Conservation (phyloP, 2,329 filamentous ascomycete genomes). For the Aspergillus sp. region DNA sequence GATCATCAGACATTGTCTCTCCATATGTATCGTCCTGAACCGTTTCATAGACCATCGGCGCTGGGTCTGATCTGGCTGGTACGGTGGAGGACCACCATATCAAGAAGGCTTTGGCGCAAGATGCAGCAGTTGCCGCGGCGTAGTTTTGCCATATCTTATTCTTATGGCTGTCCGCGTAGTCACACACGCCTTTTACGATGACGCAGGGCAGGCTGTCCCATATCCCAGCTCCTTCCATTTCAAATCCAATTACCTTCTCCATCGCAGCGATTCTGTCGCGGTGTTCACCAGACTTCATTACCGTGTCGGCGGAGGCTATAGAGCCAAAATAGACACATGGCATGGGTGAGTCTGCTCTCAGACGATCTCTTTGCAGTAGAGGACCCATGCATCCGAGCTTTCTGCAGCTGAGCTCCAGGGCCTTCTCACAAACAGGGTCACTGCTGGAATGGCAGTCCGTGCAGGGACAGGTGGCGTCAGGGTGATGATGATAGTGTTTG, state of each 20-base stretch:
- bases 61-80: too few species aligned
- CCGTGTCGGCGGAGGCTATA: constrained; percentile 13
- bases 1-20: too few species aligned
- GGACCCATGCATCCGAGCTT: neutral
- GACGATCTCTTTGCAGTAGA: neutral
- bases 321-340: constrained; percentile 3
- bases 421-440: constrained; percentile 5
- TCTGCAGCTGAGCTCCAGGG: neutral
- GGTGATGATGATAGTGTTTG: neutral
- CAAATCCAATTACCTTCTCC: constrained; percentile 15
- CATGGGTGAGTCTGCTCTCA: neutral
- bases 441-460: neutral
- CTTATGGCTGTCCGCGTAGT: constrained; percentile 21
- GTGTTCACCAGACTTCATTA: constrained; percentile 14
- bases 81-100: neutral
- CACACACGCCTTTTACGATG: constrained; percentile 13
- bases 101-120: neutral
- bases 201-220: neutral
- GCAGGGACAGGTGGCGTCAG: neutral
- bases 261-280: constrained; percentile 1
- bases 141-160: constrained; percentile 19
- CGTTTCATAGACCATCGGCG: too few species aligned
- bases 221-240: constrained; percentile 7
- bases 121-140: constrained; percentile 10
- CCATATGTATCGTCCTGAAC: too few species aligned